These are phyloP conservation scores for Camelina neglecta DNA, from an alignment of 345 rosid genomes.

Conservation along the genomic window DNA sequence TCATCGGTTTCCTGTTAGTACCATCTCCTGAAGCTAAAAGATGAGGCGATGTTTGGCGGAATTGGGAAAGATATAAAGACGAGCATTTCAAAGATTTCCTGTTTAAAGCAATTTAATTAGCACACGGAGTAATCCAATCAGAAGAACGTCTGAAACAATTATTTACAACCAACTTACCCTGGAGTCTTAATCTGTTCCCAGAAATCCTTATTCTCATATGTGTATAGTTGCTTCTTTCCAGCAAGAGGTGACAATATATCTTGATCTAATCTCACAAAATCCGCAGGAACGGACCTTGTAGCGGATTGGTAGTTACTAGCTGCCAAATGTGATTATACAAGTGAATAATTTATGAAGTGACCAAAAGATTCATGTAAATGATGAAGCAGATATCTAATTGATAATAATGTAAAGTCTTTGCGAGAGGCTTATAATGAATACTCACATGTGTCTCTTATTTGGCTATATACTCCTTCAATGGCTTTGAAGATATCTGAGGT, in stretches of 20 bases:
- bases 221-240: conserved; percentile 80
- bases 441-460: conserved; percentile 67
- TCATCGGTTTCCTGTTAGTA: conserved; percentile 50
- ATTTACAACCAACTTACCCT: conserved; percentile 50
- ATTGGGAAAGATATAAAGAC: conserved; percentile 69
- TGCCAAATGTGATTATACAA: conserved; percentile 39
- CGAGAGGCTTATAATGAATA: conserved; percentile 12
- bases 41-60: conserved; percentile 57
- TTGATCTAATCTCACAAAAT: conserved; percentile 89
- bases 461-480: conserved; percentile 59
- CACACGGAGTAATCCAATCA: background rate
- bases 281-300: conserved; percentile 67
- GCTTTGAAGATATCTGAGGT: conserved; percentile 66
- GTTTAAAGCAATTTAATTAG: conserved; percentile 26
- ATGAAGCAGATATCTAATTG: background rate
- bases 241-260: conserved; percentile 90
- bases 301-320: conserved; percentile 75
- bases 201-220: conserved; percentile 74
- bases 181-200: conserved; percentile 97
- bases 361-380: background rate
- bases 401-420: conserved; percentile 20
- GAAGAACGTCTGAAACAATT: background rate
- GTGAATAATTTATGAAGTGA: background rate
- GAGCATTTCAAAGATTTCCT: conserved; percentile 80
- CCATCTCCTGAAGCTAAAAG: conserved; percentile 69